Base-by-base conservation (phyloP, 2,329 filamentous ascomycete species). In the Aureobasidium mangrovei region DNA sequence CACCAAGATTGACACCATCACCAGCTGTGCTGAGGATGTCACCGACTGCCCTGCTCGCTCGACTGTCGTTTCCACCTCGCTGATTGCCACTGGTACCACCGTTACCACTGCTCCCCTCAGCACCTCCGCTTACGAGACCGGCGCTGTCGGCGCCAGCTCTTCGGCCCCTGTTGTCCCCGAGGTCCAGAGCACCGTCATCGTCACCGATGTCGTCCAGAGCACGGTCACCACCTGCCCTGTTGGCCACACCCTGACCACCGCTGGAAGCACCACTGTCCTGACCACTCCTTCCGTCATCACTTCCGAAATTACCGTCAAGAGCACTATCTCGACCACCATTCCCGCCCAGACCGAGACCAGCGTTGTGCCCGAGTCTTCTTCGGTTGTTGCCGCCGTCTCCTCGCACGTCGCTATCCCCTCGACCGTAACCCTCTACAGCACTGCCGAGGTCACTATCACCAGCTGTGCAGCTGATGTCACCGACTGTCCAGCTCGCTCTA, bases 11-110 rank as follows among this genome's bases (percentile, higher is more conserved):
- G 54, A 53, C 31, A 59, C 57, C 38, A 52, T 59, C 55, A 57
- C 55, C 38, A 48, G 41, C 40, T 59, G 57, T 41, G 51, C 52
- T 28, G 26, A 33, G 3, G 45, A 54, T 29, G 53, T 59, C 38
- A 55, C 52, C 18, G 52, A 66, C 59, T 72, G 70, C 55, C 69
- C 69, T 18, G 64, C 65, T 8, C 32, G 46, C 35, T 35, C 32
- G 9, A 60, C 58, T 6, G 48, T 56, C 7, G 53, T 62, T 36
- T 40, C 43, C 9, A 57, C 55, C 4, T 55, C 54, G 3, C 42
- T 58, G 5, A 54, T 60, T 29, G 54, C 61, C 9, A 54, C 44
- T 10, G 52, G 45, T 9, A 48, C 32, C 28, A 18, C 44, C 38
- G 46, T 55, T 26, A 57, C 57, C 38, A 45, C 56, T 10, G 55